Evolutionary conservation across 139 green algal species (phyloP).

Genomic region (Mesostigma viride): DNA sequence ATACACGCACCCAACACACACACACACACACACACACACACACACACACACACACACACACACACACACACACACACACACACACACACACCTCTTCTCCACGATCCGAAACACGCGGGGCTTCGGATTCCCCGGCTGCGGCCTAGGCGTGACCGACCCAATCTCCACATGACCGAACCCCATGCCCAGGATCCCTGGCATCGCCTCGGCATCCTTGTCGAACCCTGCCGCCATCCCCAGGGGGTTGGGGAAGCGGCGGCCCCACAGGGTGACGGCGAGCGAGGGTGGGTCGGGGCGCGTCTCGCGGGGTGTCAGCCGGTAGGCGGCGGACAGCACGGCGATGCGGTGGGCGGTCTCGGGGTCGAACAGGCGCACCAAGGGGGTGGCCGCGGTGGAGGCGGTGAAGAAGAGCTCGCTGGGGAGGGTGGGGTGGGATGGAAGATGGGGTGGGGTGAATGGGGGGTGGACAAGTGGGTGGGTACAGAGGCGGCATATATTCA

Average conservation of each 20-base stretch:
- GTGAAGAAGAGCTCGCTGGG: not conserved
- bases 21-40: no score
- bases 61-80: not conserved
- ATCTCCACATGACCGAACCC: slow-evolving; percentile 78
- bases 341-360: slow-evolving; percentile 21
- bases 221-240: slow-evolving; percentile 91
- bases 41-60: not conserved
- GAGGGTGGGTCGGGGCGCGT: slow-evolving; percentile 40
- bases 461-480: no score
- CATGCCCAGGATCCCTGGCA: slow-evolving; percentile 63
- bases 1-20: no score
- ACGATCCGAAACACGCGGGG: slow-evolving; percentile 78
- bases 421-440: no score
- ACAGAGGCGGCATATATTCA: no score
- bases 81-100: slow-evolving; percentile 37
- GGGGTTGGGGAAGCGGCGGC: slow-evolving; percentile 71
- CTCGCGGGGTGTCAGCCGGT: slow-evolving; percentile 20
- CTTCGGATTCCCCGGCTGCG: slow-evolving; percentile 86
- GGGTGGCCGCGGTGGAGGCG: not conserved
- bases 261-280: slow-evolving; percentile 57
- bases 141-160: slow-evolving; percentile 76
- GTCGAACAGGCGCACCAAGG: slow-evolving; percentile 24
- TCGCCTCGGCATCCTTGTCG: slow-evolving; percentile 82
- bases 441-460: no score
- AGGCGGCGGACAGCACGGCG: slow-evolving; percentile 7